Evolutionary conservation across 2,329 filamentous ascomycete genomes (phyloP).

Genomic region (Chrysoporthe puriensis): DNA sequence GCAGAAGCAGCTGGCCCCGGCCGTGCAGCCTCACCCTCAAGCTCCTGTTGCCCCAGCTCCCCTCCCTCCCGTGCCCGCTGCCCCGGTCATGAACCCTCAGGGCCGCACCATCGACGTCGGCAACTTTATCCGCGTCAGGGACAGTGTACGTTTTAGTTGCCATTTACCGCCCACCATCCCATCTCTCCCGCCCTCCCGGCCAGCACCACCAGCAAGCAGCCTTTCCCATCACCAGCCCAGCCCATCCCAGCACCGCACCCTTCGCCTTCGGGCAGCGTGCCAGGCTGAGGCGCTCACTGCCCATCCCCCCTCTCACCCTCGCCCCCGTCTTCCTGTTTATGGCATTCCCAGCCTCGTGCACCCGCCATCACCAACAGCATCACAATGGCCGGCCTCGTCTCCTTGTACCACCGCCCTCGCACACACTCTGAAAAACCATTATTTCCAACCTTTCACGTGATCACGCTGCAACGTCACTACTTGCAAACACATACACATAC

Average conservation of each 20-base stretch:
- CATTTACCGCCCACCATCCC: slow-evolving; percentile 24
- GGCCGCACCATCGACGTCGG: slow-evolving; percentile 65
- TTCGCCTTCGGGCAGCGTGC: not conserved
- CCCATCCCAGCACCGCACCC: not conserved
- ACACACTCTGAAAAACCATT: not conserved
- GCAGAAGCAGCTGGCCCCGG: slow-evolving; percentile 28
- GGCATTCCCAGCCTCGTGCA: not conserved
- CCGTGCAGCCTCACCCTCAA: slow-evolving; percentile 21
- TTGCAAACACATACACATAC: not conserved
- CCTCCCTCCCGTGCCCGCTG: slow-evolving; percentile 20
- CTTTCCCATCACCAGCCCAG: not conserved
- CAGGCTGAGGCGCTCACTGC: not conserved
- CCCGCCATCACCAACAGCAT: not conserved
- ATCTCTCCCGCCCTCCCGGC: not conserved
- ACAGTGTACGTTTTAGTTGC: slow-evolving; percentile 67
- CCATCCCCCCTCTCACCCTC: too few relatives aligned
- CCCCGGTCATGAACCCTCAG: slow-evolving; percentile 21
- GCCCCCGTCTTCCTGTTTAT: not conserved
- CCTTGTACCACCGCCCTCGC: not conserved
- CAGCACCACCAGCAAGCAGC: not conserved
- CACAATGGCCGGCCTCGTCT: not conserved
- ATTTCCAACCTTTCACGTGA: slow-evolving; percentile 10
- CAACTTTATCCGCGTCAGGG: slow-evolving; percentile 78
- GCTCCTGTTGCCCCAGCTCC: slow-evolving; percentile 12
- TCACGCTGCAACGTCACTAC: not conserved